A percentile compares a stretch with the other conserved stretches of the same genome.
These are phyloP conservation scores for Diversispora eburnea DNA, from an alignment of 192 early-diverging fungal species.

Conservation along the genomic window DNA sequence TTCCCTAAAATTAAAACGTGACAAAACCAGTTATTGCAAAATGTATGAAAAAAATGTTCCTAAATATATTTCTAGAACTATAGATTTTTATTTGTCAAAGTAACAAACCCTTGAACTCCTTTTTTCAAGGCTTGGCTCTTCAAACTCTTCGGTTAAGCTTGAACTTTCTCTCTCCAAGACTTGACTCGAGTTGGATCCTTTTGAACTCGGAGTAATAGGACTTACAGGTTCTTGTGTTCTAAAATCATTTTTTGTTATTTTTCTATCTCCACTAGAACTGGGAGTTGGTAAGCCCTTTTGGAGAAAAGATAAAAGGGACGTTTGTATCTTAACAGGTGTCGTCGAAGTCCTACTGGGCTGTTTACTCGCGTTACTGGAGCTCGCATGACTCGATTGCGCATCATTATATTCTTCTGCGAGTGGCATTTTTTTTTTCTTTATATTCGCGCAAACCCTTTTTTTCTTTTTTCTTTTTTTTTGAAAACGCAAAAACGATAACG, in stretches of 20 bases:
- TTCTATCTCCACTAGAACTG: not conserved
- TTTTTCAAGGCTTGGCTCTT: not conserved
- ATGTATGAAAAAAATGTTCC: too few species aligned
- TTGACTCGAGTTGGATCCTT: too few species aligned
- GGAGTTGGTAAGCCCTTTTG: not conserved
- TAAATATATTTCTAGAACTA: too few species aligned
- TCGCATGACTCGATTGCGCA: too few species aligned
- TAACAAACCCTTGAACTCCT: not conserved
- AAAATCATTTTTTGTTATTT: too few species aligned
- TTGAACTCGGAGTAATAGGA: not conserved
- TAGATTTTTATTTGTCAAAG: too few species aligned
- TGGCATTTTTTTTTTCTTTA: too few species aligned
- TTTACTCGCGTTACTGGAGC: not conserved
- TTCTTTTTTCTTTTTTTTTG: too few species aligned
- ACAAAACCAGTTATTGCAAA: not conserved
- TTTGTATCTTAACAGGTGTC: not conserved
- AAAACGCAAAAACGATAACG: too few species aligned
- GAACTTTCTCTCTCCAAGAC: too few species aligned
- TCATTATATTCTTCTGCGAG: too few species aligned
- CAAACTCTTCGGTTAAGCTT: not conserved
- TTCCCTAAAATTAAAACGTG: not conserved
- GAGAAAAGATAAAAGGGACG: not conserved
- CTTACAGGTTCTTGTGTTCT: not conserved
- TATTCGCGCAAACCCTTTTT: too few species aligned
- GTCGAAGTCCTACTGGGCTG: not conserved